These are phyloP conservation scores for Rhizopogon vesiculosus DNA, from an alignment of 768 basidiomycete genomes.

Conservation along the genomic window DNA sequence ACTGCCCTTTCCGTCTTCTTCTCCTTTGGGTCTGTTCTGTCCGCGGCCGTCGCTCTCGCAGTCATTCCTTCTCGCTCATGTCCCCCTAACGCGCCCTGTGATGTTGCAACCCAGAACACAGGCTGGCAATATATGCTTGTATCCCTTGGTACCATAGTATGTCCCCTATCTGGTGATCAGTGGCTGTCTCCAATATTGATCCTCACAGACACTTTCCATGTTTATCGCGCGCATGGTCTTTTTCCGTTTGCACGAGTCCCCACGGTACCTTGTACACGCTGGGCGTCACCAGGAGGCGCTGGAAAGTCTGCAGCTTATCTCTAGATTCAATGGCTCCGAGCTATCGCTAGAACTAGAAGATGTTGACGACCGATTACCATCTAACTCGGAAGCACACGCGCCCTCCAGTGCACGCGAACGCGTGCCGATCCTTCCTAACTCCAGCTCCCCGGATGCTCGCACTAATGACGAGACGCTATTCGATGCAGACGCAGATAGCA, in stretches of 20 bases:
- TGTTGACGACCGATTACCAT: constrained; percentile 44
- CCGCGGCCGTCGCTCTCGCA: constrained; percentile 74
- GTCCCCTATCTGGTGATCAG: constrained; percentile 28
- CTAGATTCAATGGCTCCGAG: constrained; percentile 77
- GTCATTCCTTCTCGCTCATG: constrained; percentile 79
- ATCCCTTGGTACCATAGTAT: constrained; percentile 74
- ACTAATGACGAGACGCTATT: constrained; percentile 3
- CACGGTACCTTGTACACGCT: constrained; percentile 87
- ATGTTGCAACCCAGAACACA: constrained; percentile 62
- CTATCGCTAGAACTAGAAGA: constrained; percentile 66
- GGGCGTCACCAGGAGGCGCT: constrained; percentile 83
- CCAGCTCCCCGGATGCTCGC: constrained; percentile 9
- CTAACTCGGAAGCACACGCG: constrained; percentile 12
- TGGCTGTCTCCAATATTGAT: background rate
- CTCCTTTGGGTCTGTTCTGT: constrained; percentile 84
- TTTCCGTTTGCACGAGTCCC: constrained; percentile 92
- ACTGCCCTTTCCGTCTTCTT: constrained; percentile 95
- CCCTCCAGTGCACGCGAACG: constrained; percentile 17
- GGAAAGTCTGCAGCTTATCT: constrained; percentile 78
- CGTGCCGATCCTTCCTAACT: constrained; percentile 20
- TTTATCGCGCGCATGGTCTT: constrained; percentile 83
- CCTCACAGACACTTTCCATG: constrained; percentile 75
- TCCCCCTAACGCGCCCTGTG: constrained; percentile 47
- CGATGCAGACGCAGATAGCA: constrained; percentile 24
- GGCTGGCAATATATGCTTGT: constrained; percentile 90